phyloP scores from a whole-genome alignment of 768 basidiomycete species.

The Boletus pseudopeckii region DNA sequence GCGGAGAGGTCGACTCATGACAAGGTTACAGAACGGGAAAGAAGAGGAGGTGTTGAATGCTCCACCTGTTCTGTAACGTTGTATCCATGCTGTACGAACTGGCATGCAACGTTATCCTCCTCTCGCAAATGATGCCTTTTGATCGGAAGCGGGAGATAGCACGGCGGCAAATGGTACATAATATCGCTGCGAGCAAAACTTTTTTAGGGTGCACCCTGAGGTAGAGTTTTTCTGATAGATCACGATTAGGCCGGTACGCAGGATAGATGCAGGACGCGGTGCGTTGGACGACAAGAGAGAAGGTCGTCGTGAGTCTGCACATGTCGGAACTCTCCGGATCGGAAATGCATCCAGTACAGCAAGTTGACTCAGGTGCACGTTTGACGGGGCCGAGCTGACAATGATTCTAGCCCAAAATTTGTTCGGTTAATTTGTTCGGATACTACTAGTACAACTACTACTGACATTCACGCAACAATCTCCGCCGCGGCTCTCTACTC shows the following conservation, averaged over 20 bases:
- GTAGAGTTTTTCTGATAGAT: constrained; percentile 13
- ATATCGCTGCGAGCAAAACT: constrained; percentile 26
- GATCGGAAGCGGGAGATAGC: constrained; percentile 26
- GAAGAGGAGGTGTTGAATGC: constrained; percentile 6
- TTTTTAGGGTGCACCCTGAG: constrained; percentile 35
- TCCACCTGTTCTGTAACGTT: constrained; percentile 24
- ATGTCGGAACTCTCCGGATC: constrained; percentile 26
- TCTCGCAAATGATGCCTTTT: constrained; percentile 12
- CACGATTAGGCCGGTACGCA: constrained; percentile 10
- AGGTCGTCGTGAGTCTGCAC: neutral
- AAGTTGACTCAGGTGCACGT: neutral
- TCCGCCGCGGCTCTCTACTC: constrained; percentile 25
- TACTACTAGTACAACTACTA: neutral
- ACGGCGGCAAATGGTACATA: constrained; percentile 27
- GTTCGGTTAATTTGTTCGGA: constrained; percentile 8
- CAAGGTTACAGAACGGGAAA: constrained; percentile 4
- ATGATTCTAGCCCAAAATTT: neutral
- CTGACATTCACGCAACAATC: constrained; percentile 22
- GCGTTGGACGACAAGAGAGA: constrained; percentile 11
- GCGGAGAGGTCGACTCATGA: constrained; percentile 9
- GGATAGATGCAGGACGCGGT: constrained; percentile 8
- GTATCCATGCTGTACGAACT: constrained; percentile 18
- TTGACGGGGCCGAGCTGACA: constrained; percentile 23
- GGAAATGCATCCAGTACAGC: constrained; percentile 5
- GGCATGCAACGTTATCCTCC: constrained; percentile 18